Base-by-base conservation (phyloP, 495 filamentous ascomycete genomes). In the Entonaema liquescens region DNA sequence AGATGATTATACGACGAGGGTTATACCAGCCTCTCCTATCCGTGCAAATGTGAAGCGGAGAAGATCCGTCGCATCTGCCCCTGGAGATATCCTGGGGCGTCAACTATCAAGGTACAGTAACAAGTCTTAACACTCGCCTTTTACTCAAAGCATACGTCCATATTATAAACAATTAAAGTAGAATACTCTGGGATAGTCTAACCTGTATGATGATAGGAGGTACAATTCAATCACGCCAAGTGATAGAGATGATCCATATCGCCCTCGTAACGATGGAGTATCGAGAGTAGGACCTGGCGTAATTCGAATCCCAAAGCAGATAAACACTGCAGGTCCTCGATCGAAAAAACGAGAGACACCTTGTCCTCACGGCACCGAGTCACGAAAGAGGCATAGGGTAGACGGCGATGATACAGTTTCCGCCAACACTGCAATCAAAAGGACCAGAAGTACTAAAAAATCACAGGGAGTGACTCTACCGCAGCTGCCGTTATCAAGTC, bases 31-130 rank as follows among this genome's bases (percentile, higher is more conserved):
- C 6, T 63, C 75, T 17, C 63, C 70, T 33, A 12, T 62, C 23
- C 65, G 61, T 23, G 65, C 70, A 21, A 59, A 68, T 13, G 42
- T 62, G 21, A 68, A 73, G 19, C 56, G 70, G 7, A 47, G 50
- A 35, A 56, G 61, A 59, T 73, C 65, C 5, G 65, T 68, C n/a
- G 61, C 21, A 47, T 73, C 70, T 5, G 70, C 70, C 9, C 70
- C 70, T n/a, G 65, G 65, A 23, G 70, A 67, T 66, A 17, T 19
- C 6, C 4, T 40, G 23, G 40, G 11, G 0, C 19, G 12, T 42
- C 33, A 12, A 31, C 23, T 9, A 23, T 28, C 21, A 60, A 72
- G 70, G 70, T 65, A 72, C 23, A 17, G 21, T n/a, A n/a, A 26
- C 25, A 50, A 5, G 5, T 40, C 12, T 23, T 36, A 29, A 23